Conservation (phyloP, 805 yeast genomes). For the Candida vartiovaarae region DNA sequence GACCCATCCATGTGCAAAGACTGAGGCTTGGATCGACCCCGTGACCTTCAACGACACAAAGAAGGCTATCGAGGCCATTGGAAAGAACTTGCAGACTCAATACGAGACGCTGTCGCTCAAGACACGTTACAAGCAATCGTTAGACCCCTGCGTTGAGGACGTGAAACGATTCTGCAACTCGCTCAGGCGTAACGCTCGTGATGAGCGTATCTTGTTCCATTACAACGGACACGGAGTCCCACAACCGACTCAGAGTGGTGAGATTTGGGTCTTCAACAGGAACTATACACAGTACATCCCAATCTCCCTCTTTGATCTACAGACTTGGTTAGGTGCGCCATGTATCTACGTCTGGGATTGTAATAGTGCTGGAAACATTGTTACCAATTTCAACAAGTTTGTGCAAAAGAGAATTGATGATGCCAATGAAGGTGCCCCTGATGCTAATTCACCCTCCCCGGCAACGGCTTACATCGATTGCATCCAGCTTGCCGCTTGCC, state of each 20-base stretch:
- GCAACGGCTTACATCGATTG: slow-evolving; percentile 64
- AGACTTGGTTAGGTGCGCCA: slow-evolving; percentile 97
- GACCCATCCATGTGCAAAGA: slow-evolving; percentile 86
- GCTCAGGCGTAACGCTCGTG: slow-evolving; percentile 82
- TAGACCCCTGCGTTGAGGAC: slow-evolving; percentile 95
- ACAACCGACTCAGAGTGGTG: slow-evolving; percentile 92
- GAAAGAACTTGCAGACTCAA: slow-evolving; percentile 79
- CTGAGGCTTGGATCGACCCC: slow-evolving; percentile 94
- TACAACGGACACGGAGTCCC: slow-evolving; percentile 99
- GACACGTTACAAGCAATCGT: slow-evolving; percentile 81
- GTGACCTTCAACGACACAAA: slow-evolving; percentile 72
- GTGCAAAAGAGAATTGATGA: slow-evolving; percentile 86
- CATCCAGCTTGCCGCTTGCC: slow-evolving; percentile 90
- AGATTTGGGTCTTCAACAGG: slow-evolving; percentile 96
- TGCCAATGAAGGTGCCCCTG: slow-evolving; percentile 55
- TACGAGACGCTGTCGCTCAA: slow-evolving; percentile 84
- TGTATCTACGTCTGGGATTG: slow-evolving; percentile 94
- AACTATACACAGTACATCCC: slow-evolving; percentile 98
- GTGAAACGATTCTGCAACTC: slow-evolving; percentile 87
- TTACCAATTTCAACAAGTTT: slow-evolving; percentile 80
- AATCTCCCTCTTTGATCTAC: slow-evolving; percentile 88
- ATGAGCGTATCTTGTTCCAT: slow-evolving; percentile 87
- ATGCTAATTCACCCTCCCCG: slow-evolving; percentile 35
- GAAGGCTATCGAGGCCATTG: slow-evolving; percentile 86
- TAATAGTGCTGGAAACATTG: slow-evolving; percentile 89